Base-by-base conservation (phyloP, 2,329 filamentous ascomycete species). In the Pyricularia grisea region DNA sequence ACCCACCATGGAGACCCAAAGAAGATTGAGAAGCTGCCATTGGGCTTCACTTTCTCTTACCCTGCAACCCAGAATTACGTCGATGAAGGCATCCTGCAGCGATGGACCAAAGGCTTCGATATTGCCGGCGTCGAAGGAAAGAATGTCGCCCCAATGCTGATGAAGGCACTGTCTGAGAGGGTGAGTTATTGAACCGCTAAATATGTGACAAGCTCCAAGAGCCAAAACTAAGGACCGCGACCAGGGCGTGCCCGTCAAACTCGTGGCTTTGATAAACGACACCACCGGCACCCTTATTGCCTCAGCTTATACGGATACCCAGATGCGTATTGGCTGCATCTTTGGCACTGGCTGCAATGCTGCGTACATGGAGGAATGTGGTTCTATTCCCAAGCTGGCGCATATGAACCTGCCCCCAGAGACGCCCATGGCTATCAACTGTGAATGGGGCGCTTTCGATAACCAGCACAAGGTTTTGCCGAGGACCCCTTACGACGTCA, bases 271-370 rank as follows among this genome's bases (percentile, higher is more conserved):
- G 78, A 95, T 98, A 81, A 99, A 99, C 79, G 95, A 99, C 79
- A 99, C 95, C 66, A 98, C 94, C 23, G 95, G 95, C 75, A 99
- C 95, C 36, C 84, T 99, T 75, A 97, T 99, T 76, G 95, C 95
- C 71, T 98, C 94, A 30, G 91, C 93, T 33, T 99, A 99, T 81
- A 98, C 94, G n/a, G 94, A 99, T 77, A 83, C 90, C 65, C 88
- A 90, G 74, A 96, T 97, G 87, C 93, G 89, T 81, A 95, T 98
- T 75, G 95, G 95, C 69, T 97, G 94, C 80, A 99, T 99, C 77
- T 99, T 99, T 76, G 95, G 95, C 74, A 99, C 95, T 14, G 95
- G 95, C 70, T 97, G 95, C 82, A 99, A 99, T 76, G 95, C 94
- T 60, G 95, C 95, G 58, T 99, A 99, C 83, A 97, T 99, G 91